Evolutionary conservation across 768 basidiomycete genomes (phyloP).

Genomic region (Neoboletus magnificus): DNA sequence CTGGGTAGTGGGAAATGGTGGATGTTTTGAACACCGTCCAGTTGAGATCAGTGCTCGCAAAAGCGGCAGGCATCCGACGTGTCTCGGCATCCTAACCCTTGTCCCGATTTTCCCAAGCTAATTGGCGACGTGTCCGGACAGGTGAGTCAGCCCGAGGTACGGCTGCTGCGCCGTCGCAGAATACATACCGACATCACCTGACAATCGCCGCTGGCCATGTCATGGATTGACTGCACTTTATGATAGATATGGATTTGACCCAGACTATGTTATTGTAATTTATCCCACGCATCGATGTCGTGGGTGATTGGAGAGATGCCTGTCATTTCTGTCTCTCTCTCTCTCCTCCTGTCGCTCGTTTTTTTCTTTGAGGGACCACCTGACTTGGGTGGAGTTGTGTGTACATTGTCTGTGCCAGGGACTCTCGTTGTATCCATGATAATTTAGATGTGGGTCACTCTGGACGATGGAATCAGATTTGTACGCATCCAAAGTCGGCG

Average conservation of each 20-base stretch:
- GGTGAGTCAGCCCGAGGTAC: constrained; percentile 24
- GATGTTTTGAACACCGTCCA: constrained; percentile 21
- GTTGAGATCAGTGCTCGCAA: not conserved
- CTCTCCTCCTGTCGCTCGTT: constrained; percentile 10
- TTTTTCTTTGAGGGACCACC: constrained; percentile 7
- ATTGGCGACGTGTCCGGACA: constrained; percentile 7
- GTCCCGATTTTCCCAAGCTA: constrained; percentile 1
- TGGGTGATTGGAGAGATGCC: constrained; percentile 6
- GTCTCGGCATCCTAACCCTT: constrained; percentile 7
- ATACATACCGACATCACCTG: constrained; percentile 2
- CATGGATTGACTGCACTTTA: constrained; percentile 11
- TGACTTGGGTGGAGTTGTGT: constrained; percentile 5
- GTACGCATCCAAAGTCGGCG: no score
- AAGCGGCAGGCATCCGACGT: constrained; percentile 6
- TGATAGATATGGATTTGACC: constrained; percentile 22
- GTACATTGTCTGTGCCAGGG: constrained; percentile 3
- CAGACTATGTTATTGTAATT: constrained; percentile 19
- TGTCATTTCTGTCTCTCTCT: constrained; percentile 6
- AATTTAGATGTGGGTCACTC: not conserved
- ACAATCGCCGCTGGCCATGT: constrained; percentile 1
- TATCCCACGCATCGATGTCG: constrained; percentile 4
- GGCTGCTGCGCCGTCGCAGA: constrained; percentile 5
- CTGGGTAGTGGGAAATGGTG: constrained; percentile 33
- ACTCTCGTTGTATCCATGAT: constrained; percentile 14
- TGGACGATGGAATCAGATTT: not conserved